Percentiles rank a stretch among this genome's conserved stretches.
phyloP scores from a whole-genome alignment of 495 filamentous ascomycete genomes.

The Penicillium cinerascens region DNA sequence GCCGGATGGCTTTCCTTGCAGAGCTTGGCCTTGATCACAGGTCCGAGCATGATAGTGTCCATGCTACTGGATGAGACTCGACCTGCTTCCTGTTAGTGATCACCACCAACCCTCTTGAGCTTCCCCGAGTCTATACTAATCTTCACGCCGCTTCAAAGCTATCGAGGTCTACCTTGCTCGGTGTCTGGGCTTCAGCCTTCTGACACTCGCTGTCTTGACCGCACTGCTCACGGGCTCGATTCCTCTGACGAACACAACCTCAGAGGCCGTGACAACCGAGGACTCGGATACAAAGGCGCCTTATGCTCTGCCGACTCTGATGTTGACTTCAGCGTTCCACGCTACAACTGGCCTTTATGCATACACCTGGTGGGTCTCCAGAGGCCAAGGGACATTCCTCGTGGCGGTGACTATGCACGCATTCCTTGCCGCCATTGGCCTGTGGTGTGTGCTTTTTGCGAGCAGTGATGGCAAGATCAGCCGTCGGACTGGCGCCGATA shows the following conservation, averaged over 20 bases:
- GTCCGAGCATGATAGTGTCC: conserved; percentile 62
- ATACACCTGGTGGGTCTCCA: conserved; percentile 60
- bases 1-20: conserved; percentile 66
- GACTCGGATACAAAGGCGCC: conserved; percentile 57
- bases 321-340: conserved; percentile 66
- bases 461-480: conserved; percentile 60
- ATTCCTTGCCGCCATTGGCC: conserved; percentile 55
- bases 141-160: conserved; percentile 26
- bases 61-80: conserved; percentile 58
- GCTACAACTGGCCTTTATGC: conserved; percentile 58
- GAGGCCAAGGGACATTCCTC: conserved; percentile 50
- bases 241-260: conserved; percentile 56
- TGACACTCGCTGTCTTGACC: conserved; percentile 62
- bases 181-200: conserved; percentile 59
- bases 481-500: conserved; percentile 71
- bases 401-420: conserved; percentile 51
- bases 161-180: conserved; percentile 76
- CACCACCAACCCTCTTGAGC: not conserved
- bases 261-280: conserved; percentile 41
- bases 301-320: conserved; percentile 64
- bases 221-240: conserved; percentile 71
- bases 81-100: conserved; percentile 50
- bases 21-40: conserved; percentile 58
- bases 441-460: conserved; percentile 76
- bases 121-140: not conserved